Percentiles rank a stretch among this genome's conserved stretches.
phyloP scores from a whole-genome alignment of 2,329 filamentous ascomycete species.

The Sphaerostilbella broomeana region DNA sequence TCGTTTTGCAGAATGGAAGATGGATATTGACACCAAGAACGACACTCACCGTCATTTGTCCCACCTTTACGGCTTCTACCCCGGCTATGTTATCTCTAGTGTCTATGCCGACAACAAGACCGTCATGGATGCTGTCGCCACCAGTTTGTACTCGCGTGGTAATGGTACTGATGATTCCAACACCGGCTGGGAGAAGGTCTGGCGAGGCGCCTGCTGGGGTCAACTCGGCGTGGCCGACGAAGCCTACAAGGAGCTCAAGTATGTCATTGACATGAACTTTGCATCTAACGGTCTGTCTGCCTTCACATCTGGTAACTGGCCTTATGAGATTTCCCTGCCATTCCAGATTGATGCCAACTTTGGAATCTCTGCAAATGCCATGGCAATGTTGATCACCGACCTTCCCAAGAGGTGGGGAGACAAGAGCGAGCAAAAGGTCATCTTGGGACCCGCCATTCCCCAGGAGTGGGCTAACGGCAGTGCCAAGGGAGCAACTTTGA shows the following conservation, averaged over 20 bases:
- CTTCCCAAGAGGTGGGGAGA: conserved; percentile 6
- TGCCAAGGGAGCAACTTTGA: conserved; percentile 8
- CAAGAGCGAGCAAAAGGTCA: conserved; percentile 6
- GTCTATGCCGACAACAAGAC: conserved; percentile 32
- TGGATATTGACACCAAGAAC: conserved; percentile 9
- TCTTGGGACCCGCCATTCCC: conserved; percentile 10
- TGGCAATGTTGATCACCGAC: conserved; percentile 10
- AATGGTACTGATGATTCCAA: conserved; percentile 42
- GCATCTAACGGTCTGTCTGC: conserved; percentile 18
- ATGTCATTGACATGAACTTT: conserved; percentile 44
- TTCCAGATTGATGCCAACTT: conserved; percentile 28
- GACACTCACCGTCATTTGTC: conserved; percentile 39
- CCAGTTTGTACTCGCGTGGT: conserved; percentile 42
- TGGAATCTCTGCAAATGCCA: conserved; percentile 13
- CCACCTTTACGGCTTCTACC: conserved; percentile 50
- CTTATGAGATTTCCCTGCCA: conserved; percentile 12
- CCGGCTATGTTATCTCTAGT: conserved; percentile 43
- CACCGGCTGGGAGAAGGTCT: conserved; percentile 53
- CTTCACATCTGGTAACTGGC: conserved; percentile 7
- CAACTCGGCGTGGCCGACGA: conserved; percentile 43
- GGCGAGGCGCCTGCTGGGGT: conserved; percentile 51
- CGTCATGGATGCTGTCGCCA: conserved; percentile 37
- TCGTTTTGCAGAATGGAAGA: conserved; percentile 6
- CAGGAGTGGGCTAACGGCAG: conserved; percentile 11
- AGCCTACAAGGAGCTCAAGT: conserved; percentile 42